A percentile compares a stretch with the other conserved stretches of the same genome.
phyloP scores from a whole-genome alignment of 148 eudicot genomes.

The Rhododendron simsii region DNA sequence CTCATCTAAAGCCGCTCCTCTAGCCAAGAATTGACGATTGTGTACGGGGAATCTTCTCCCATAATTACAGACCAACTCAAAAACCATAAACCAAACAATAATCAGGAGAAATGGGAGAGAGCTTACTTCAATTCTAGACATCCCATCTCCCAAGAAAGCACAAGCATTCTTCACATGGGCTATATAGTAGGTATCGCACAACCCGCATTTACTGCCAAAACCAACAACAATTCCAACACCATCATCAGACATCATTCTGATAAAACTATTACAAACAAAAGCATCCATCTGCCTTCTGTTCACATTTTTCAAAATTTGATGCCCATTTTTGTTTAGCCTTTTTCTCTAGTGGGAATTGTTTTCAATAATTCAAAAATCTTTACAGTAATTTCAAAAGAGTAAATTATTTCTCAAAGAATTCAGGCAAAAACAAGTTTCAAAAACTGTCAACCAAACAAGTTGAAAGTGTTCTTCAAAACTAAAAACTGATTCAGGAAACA shows the following conservation, averaged over 20 bases:
- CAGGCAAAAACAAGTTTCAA: background rate
- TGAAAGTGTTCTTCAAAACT: background rate
- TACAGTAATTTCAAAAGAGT: background rate
- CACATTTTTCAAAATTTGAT: background rate
- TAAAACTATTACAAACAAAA: background rate
- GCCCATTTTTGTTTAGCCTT: background rate
- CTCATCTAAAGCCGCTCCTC: background rate
- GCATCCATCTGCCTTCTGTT: background rate
- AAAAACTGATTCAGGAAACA: background rate
- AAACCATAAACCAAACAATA: background rate
- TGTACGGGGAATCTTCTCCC: background rate
- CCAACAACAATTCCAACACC: slow-evolving; percentile 1
- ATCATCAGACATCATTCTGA: background rate
- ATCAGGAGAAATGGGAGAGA: background rate
- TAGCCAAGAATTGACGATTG: background rate
- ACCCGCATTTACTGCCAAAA: slow-evolving; percentile 69
- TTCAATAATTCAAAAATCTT: background rate
- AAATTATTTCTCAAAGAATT: background rate
- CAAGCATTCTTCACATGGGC: slow-evolving; percentile 97
- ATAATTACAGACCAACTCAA: background rate
- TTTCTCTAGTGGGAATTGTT: background rate
- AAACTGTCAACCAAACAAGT: background rate
- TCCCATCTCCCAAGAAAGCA: slow-evolving; percentile 95
- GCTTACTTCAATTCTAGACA: slow-evolving; percentile 92
- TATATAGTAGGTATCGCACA: slow-evolving; percentile 88